phyloP scores from a whole-genome alignment of 441 rosid genomes.

The Dalechampia spathulata region DNA sequence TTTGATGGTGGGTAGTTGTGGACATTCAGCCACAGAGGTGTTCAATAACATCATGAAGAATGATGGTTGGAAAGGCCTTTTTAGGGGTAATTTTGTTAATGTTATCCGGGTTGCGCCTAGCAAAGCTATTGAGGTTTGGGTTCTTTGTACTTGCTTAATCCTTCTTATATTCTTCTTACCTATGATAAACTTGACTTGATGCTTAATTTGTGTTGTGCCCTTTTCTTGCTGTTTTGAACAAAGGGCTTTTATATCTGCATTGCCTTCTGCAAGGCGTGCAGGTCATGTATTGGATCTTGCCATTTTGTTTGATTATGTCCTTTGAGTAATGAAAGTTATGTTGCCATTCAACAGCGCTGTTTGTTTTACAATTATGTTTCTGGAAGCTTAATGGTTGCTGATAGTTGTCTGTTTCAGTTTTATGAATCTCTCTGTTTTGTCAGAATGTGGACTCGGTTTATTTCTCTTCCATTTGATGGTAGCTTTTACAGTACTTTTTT shows the following conservation, averaged over 20 bases:
- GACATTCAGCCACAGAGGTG: conserved; percentile 35
- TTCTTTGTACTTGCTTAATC: not conserved
- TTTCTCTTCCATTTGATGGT: not conserved
- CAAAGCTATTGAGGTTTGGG: conserved; percentile 54
- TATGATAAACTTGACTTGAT: too few species aligned
- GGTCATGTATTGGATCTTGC: too few species aligned
- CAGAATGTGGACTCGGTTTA: too few species aligned
- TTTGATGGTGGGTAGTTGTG: conserved; percentile 54
- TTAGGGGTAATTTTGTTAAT: conserved; percentile 50
- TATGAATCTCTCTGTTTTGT: too few species aligned
- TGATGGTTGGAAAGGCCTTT: conserved; percentile 54
- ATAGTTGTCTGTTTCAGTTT: too few species aligned
- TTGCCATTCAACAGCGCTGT: not conserved
- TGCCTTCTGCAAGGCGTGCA: too few species aligned
- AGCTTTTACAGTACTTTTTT: not conserved
- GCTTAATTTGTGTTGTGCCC: too few species aligned
- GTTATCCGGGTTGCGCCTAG: conserved; percentile 58
- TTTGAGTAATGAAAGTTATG: not conserved
- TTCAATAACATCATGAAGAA: conserved; percentile 38
- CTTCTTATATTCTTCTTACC: not conserved
- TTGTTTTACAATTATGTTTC: not conserved
- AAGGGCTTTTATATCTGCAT: too few species aligned
- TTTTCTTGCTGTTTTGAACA: too few species aligned
- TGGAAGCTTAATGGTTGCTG: not conserved
- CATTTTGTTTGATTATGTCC: not conserved